These are phyloP conservation scores for Phytopythium helicoides DNA, from an alignment of 352 stramenopile species.

Conservation along the genomic window DNA sequence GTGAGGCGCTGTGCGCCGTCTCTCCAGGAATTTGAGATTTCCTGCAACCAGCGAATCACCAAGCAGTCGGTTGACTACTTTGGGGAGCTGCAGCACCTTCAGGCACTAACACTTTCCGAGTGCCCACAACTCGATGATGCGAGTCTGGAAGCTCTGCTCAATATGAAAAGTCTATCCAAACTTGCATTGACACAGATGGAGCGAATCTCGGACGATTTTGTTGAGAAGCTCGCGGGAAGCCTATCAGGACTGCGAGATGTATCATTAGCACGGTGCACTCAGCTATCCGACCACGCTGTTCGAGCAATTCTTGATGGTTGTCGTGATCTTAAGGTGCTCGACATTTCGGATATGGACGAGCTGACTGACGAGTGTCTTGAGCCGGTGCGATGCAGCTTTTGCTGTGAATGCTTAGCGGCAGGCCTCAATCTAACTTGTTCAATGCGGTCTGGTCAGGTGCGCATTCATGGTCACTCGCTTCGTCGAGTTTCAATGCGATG, in stretches of 20 bases:
- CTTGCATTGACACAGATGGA: slow-evolving; percentile 80
- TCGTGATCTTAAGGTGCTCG: slow-evolving; percentile 46
- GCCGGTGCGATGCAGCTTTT: slow-evolving; percentile 21
- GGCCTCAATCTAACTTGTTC: too few relatives aligned
- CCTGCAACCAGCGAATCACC: slow-evolving; percentile 82
- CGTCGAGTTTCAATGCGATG: slow-evolving; percentile 53
- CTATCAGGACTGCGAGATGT: slow-evolving; percentile 60
- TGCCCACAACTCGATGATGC: slow-evolving; percentile 72
- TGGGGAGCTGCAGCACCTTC: slow-evolving; percentile 58
- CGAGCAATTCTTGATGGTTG: slow-evolving; percentile 51
- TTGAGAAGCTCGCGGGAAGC: slow-evolving; percentile 39
- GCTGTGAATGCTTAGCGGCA: too few relatives aligned
- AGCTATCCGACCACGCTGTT: slow-evolving; percentile 54
- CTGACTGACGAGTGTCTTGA: slow-evolving; percentile 70
- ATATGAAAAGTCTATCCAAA: slow-evolving; percentile 62
- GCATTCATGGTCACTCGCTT: slow-evolving; percentile 48
- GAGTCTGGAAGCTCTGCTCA: slow-evolving; percentile 52
- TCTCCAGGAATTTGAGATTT: slow-evolving; percentile 72
- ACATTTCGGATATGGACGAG: slow-evolving; percentile 69
- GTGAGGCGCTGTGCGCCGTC: slow-evolving; percentile 69
- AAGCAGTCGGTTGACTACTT: slow-evolving; percentile 74
- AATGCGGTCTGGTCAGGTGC: slow-evolving; percentile 22
- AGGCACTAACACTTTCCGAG: slow-evolving; percentile 69
- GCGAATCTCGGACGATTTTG: slow-evolving; percentile 58
- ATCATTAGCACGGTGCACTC: slow-evolving; percentile 66